Evolutionary conservation across 1,284 basidiomycete genomes (phyloP), one percentile per base, ranked within the genome.

Genomic region (Fistulinella staudtii): DNA sequence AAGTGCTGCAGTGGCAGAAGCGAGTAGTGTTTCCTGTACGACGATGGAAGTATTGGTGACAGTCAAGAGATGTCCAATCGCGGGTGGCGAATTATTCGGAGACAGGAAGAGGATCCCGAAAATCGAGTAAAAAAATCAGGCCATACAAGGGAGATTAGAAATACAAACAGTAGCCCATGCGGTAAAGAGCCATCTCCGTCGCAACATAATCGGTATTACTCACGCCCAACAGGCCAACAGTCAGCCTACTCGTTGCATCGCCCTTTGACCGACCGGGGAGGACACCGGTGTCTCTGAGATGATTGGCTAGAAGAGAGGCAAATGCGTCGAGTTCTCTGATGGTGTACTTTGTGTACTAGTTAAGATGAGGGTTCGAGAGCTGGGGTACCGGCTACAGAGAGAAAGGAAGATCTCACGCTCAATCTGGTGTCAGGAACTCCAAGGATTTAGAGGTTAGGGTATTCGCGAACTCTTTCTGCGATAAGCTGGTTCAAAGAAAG

Each of bases 31-130:
- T 1, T 61, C 46, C 30, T 61, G 62, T 25, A 56, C 60, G 9
- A 63, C 70, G 17, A 83, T 51, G 0, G 65, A 61, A 1, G 74
- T 61, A 9, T 69, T 60, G 2, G 78, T 81, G n/a, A 68, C 55
- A 29, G 70, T 68, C 54, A 73, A 66, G 35, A 84, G 64, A 53
- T 82, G 77, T 0, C 76, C 75, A 23, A 79, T 70, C 4, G 79
- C 78, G 1, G 77, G 64, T 0, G 74, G 66, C 0, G 75, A 76
- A 58, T 81, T 82, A 62, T 82, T 79, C 34, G 75, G 70, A 5
- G 73, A 76, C n/a, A 79, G 58, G 3, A 79, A 62, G 13, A 78
- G 64, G 1, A 64, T 49, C 57, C 58, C 64, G 18, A 28, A 21
- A 18, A 31, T 1, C 6, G 33, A n/a, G 15, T 5, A n/a, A 3